These are phyloP conservation scores for Ophiosphaerella herpotricha DNA, from an alignment of 2,329 filamentous ascomycete genomes.

Conservation along the genomic window DNA sequence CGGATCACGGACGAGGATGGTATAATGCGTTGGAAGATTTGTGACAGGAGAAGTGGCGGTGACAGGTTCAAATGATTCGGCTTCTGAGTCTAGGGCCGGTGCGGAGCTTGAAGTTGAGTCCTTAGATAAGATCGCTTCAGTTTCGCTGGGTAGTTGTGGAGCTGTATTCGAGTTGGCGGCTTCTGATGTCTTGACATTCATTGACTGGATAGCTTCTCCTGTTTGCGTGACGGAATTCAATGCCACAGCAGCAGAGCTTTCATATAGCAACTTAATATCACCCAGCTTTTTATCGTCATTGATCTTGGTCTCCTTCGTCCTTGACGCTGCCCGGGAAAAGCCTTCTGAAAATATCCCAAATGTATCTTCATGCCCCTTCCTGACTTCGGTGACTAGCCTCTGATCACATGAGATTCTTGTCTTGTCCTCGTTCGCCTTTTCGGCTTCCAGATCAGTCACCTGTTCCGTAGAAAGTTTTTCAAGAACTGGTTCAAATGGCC, in stretches of 20 bases:
- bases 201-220: too few species aligned
- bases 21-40: conserved; percentile 21
- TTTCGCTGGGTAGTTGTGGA: too few species aligned
- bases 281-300: background rate
- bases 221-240: too few species aligned
- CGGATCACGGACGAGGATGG: conserved; percentile 34
- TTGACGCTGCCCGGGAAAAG: background rate
- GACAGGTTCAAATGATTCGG: background rate
- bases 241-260: conserved; percentile 6
- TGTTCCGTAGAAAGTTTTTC: conserved; percentile 28
- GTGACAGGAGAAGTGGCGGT: background rate
- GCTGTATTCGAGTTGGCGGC: too few species aligned
- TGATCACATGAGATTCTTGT: conserved; percentile 21
- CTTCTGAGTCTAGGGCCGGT: background rate
- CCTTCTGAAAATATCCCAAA: conserved; percentile 32
- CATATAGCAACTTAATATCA: conserved; percentile 18
- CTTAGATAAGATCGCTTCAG: too few species aligned
- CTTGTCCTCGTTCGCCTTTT: conserved; percentile 10
- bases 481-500: conserved; percentile 35
- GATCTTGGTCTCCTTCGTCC: too few species aligned
- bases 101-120: background rate
- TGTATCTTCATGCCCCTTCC: conserved; percentile 32
- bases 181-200: too few species aligned
- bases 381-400: conserved; percentile 29
- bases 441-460: conserved; percentile 6